Evolutionary conservation across 257 asterid species (phyloP), one percentile per base, ranked within the genome.

Genomic region (Solanum okadae): DNA sequence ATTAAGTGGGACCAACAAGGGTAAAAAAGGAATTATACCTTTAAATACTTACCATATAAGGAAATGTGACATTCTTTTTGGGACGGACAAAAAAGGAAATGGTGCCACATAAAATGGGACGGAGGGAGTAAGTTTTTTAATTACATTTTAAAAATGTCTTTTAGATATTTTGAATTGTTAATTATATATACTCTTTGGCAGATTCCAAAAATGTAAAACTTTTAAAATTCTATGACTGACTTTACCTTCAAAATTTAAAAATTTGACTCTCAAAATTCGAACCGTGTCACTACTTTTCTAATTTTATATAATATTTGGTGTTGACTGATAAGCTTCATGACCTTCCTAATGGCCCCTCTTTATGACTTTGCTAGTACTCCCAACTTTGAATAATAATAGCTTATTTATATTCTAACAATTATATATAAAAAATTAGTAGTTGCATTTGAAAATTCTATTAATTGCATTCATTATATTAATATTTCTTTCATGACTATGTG

Each of bases 281-380:
- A 27, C 0, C 0, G 5, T 12, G 2, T 0, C 75, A 2, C 1
- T 0, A 63, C 0, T 63, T 76, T 52, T 78, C 63, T 22, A 18
- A 52, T 42, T 52, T 83, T 13, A 7, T 13, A 7, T 63, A 77
- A 71, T 40, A 63, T 46, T 35, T 35, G 44, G 33, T 3, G 75
- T 89, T 87, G 87, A 87, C 91, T 76, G 35, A 56, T 38, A 49
- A 34, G n/a, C 40, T 68, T n/a, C 33, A 42, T 81, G 59, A 81
- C 83, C 63, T 33, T 9, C 25, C 49, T 42, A 73, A 2, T 79
- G 67, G 27, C 46, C 72, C 78, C 77, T 37, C 14, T 49, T 49
- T 33, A 33, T 46, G 87, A 23, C 61, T 52, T 70, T 27, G 33
- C 18, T 70, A 33, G 10, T 22, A 29, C 22, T 73, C 22, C 76